Base-by-base conservation (phyloP, 2,329 filamentous ascomycete genomes). In the Parastagonospora avenae region DNA sequence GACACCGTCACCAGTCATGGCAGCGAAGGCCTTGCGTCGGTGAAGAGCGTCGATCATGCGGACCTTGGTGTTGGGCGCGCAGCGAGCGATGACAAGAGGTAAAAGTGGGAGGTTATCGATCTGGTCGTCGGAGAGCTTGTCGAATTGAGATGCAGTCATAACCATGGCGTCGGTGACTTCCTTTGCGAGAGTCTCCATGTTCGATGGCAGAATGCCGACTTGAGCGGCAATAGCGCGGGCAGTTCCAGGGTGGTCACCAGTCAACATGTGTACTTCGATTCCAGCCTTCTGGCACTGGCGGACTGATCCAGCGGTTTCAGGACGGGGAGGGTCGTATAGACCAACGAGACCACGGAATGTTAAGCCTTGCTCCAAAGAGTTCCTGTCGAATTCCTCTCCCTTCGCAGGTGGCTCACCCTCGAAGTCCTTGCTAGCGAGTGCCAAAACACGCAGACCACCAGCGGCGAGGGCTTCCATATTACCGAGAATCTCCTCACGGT, bases 251-350 rank as follows among this genome's bases (percentile, higher is more conserved):
- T 78, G 76, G 44, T 79, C 77, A 38, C 77, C 77, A 41, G 77
- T 79, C 31, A 79, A 64, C 77, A 79, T 79, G 59, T 78, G 76
- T 1, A 79, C 76, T 27, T 71, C 71, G 33, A 79, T 77, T 54
- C 62, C 62, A 35, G 67, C 67, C 40, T 65, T 60, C 38, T 63
- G 58, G 47, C 67, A 67, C 30, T 63, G 62, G 6, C 59, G 60
- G 42, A 79, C 76, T 16, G 76, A 72, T 46, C 67, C 81, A 12
- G 87, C 88, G 1, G 91, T 91, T 74, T 94, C 91, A 3, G 85
- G 85, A 2, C 91, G 88, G 39, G 91, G 91, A 4, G 91, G 91
- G 60, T 95, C 91, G 68, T 94, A 93, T 54, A 95, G 87, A 51
- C 90, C 91, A 42, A 89, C 86, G 8, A 96, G 81, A 9, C 92